A percentile compares a stretch with the other conserved stretches of the same genome.
Conservation (phyloP, 1,284 basidiomycete genomes). For the Tilletiopsis washingtonensis region DNA sequence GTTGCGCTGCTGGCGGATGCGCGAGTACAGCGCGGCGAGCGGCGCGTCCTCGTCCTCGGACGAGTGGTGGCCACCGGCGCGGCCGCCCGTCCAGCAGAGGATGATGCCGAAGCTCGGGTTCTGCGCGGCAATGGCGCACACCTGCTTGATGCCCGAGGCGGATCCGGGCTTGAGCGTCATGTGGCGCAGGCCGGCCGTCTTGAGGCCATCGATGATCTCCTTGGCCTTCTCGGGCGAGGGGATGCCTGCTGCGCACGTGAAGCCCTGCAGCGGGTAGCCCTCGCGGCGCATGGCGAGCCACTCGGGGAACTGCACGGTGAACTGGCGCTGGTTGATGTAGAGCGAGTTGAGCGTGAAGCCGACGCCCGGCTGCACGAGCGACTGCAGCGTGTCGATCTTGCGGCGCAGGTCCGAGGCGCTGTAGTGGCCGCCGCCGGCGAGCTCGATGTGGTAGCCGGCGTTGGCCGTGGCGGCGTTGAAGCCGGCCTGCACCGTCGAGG, state of each 20-base stretch:
- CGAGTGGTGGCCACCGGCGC: constrained; percentile 97
- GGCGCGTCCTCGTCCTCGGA: constrained; percentile 99
- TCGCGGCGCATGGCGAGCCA: constrained; percentile 97
- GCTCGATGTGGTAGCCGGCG: constrained; percentile 90
- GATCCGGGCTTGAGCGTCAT: constrained; percentile 96
- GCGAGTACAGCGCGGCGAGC: constrained; percentile 77
- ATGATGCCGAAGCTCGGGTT: constrained; percentile 98
- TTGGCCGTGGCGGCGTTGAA: constrained; percentile 64
- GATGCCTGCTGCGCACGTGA: constrained; percentile 94
- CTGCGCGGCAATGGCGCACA: constrained; percentile 85
- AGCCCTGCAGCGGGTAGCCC: constrained; percentile 90
- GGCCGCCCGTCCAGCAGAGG: constrained; percentile 96
- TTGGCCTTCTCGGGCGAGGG: constrained; percentile 86
- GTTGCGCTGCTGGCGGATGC: constrained; percentile 81
- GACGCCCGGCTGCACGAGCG: constrained; percentile 30
- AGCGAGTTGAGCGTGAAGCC: constrained; percentile 85
- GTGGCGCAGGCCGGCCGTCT: constrained; percentile 78
- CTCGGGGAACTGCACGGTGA: constrained; percentile 84
- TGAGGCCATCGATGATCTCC: constrained; percentile 76
- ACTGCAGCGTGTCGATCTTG: constrained; percentile 57
- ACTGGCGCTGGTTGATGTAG: constrained; percentile 97
- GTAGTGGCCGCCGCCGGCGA: constrained; percentile 97
- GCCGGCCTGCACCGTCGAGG: constrained; percentile 37
- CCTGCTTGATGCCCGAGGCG: constrained; percentile 91
- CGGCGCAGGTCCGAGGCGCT: constrained; percentile 75